phyloP scores from a whole-genome alignment of 768 basidiomycete genomes.

The Cytidiella melzeri region DNA sequence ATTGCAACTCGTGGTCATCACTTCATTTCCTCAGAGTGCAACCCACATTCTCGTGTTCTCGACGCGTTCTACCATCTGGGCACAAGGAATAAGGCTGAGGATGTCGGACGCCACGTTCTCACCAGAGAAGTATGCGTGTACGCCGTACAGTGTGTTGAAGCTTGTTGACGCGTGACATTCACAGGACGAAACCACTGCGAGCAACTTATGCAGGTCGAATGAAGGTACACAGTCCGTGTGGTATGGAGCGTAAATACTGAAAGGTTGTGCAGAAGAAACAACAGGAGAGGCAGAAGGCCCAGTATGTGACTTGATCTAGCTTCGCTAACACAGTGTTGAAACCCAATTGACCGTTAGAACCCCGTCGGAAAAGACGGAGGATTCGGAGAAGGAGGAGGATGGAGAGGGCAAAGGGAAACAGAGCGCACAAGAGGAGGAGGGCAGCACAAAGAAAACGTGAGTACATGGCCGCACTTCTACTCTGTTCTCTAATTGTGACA shows the following conservation, averaged over 20 bases:
- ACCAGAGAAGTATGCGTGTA: neutral
- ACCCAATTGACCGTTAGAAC: neutral
- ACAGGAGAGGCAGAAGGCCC: neutral
- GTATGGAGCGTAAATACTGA: too few species aligned
- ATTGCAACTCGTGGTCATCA: neutral
- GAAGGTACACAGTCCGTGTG: too few species aligned
- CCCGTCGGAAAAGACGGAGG: slow-evolving; percentile 4
- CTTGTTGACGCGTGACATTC: neutral
- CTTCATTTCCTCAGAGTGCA: neutral
- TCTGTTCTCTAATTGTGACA: too few species aligned
- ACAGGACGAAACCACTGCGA: neutral
- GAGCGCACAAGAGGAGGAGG: slow-evolving; percentile 1
- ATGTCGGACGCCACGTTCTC: neutral
- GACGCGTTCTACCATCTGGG: neutral
- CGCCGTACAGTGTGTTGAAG: neutral
- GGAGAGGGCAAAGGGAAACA: slow-evolving; percentile 8
- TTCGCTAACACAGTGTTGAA: neutral
- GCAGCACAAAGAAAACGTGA: too few species aligned
- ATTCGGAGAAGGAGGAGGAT: slow-evolving; percentile 5
- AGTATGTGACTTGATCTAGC: neutral
- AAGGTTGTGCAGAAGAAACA: neutral
- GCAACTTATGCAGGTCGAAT: neutral
- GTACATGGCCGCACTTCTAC: too few species aligned
- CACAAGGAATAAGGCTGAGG: too few species aligned
- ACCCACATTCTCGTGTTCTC: neutral